phyloP scores from a whole-genome alignment of 2,329 filamentous ascomycete genomes.

The Amphichorda felina region DNA sequence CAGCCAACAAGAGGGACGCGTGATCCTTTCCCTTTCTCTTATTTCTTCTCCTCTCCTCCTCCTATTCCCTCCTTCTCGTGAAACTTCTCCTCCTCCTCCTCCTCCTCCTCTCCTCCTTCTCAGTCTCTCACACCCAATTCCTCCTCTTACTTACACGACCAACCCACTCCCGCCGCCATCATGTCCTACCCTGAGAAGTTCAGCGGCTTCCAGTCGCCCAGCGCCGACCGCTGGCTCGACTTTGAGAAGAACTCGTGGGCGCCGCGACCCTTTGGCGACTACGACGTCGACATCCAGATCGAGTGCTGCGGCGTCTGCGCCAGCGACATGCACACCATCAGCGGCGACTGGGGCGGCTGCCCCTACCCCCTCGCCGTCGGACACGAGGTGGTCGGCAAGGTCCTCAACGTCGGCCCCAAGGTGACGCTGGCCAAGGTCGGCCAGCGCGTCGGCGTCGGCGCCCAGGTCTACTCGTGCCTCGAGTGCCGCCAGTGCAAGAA shows the following conservation, averaged over 20 bases:
- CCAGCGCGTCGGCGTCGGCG: slow-evolving; percentile 46
- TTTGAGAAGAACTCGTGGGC: slow-evolving; percentile 65
- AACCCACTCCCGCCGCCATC: slow-evolving; percentile 1
- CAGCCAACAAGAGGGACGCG: no score
- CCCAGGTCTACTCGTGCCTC: slow-evolving; percentile 43
- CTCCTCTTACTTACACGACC: not conserved
- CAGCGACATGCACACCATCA: slow-evolving; percentile 61
- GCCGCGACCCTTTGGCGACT: slow-evolving; percentile 76
- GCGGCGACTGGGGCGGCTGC: slow-evolving; percentile 54
- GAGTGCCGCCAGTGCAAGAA: slow-evolving; percentile 26
- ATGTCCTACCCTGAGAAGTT: slow-evolving; percentile 49
- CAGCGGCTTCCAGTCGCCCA: slow-evolving; percentile 47
- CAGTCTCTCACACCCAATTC: not conserved
- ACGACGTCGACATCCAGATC: slow-evolving; percentile 82
- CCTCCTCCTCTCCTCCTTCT: not conserved
- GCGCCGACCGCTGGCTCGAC: slow-evolving; percentile 40
- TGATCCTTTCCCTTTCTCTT: not conserved
- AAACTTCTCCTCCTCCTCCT: not conserved
- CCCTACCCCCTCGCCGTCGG: slow-evolving; percentile 55
- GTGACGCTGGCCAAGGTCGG: slow-evolving; percentile 38
- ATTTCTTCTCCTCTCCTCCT: not conserved
- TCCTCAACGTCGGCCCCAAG: slow-evolving; percentile 48
- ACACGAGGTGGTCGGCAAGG: slow-evolving; percentile 62
- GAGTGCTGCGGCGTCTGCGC: slow-evolving; percentile 69
- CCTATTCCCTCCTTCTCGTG: not conserved